Evolutionary conservation across 805 yeast genomes (phyloP).

Genomic region (Wickerhamiella vanderwaltii): DNA sequence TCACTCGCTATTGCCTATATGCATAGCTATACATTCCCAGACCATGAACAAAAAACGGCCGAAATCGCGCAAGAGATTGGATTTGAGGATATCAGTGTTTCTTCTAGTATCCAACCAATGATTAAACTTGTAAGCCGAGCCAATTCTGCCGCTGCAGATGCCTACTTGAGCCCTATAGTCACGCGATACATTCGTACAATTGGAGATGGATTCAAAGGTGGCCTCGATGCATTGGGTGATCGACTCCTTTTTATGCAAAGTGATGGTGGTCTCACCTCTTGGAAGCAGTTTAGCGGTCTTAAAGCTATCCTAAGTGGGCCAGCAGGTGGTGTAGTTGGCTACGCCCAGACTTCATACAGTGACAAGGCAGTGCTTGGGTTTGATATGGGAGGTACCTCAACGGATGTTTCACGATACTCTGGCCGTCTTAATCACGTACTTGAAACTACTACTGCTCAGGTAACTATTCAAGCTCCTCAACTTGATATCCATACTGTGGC

Average conservation of each 20-base stretch:
- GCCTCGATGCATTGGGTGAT: slow-evolving; percentile 31
- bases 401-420: slow-evolving; percentile 65
- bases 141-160: slow-evolving; percentile 68
- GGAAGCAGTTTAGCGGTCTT: slow-evolving; percentile 71
- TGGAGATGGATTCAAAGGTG: slow-evolving; percentile 46
- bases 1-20: slow-evolving; percentile 61
- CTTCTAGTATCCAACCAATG: slow-evolving; percentile 64
- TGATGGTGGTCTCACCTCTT: slow-evolving; percentile 88
- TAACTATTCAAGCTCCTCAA: slow-evolving; percentile 75
- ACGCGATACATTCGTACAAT: slow-evolving; percentile 50
- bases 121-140: slow-evolving; percentile 65
- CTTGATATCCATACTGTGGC: slow-evolving; percentile 72
- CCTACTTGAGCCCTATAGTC: slow-evolving; percentile 72
- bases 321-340: slow-evolving; percentile 96
- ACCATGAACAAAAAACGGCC: slow-evolving; percentile 53
- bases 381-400: slow-evolving; percentile 88
- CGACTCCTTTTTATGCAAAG: slow-evolving; percentile 70
- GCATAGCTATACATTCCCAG: slow-evolving; percentile 62
- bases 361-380: slow-evolving; percentile 56
- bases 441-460: slow-evolving; percentile 75
- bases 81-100: slow-evolving; percentile 54
- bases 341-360: slow-evolving; percentile 62
- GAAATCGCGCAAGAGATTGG: slow-evolving; percentile 52
- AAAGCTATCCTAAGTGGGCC: slow-evolving; percentile 89
- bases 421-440: slow-evolving; percentile 68